Percentiles rank a stretch among this genome's conserved stretches.
Conservation (phyloP, 2,329 filamentous ascomycete species). For the Clarireedia hainanense region DNA sequence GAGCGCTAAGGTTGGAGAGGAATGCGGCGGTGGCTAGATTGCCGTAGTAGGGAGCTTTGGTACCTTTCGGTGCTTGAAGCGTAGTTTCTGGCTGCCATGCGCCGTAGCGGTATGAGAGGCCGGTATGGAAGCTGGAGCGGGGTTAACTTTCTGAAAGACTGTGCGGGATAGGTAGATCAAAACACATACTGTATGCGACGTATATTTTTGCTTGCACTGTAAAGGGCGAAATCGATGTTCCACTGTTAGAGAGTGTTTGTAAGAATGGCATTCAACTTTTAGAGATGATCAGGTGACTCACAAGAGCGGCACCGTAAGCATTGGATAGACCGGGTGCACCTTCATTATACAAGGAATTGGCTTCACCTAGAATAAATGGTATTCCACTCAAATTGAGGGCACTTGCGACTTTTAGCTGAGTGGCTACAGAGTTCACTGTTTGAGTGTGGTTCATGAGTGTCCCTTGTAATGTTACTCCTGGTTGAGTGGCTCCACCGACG, state of each 20-base stretch:
- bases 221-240: conserved; percentile 55
- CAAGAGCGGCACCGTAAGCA: conserved; percentile 54
- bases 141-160: background rate
- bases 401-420: conserved; percentile 26
- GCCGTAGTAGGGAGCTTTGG: conserved; percentile 58
- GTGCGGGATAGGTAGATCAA: background rate
- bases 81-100: conserved; percentile 53
- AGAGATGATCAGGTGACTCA: background rate
- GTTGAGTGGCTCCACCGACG: conserved; percentile 50
- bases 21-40: conserved; percentile 51
- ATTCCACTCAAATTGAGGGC: conserved; percentile 30
- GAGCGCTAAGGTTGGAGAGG: conserved; percentile 35
- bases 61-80: conserved; percentile 41
- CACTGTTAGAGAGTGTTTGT: conserved; percentile 30
- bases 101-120: conserved; percentile 53
- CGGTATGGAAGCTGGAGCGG: conserved; percentile 47
- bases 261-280: too few relatives aligned
- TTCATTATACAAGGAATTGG: conserved; percentile 55
- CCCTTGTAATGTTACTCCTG: conserved; percentile 52
- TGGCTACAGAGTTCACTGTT: conserved; percentile 40
- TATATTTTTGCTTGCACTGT: conserved; percentile 47
- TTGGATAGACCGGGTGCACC: conserved; percentile 54
- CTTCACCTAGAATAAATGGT: conserved; percentile 33
- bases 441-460: conserved; percentile 57
- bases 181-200: conserved; percentile 39